phyloP scores from a whole-genome alignment of 2,329 filamentous ascomycete species.

The Xylaria sp. region DNA sequence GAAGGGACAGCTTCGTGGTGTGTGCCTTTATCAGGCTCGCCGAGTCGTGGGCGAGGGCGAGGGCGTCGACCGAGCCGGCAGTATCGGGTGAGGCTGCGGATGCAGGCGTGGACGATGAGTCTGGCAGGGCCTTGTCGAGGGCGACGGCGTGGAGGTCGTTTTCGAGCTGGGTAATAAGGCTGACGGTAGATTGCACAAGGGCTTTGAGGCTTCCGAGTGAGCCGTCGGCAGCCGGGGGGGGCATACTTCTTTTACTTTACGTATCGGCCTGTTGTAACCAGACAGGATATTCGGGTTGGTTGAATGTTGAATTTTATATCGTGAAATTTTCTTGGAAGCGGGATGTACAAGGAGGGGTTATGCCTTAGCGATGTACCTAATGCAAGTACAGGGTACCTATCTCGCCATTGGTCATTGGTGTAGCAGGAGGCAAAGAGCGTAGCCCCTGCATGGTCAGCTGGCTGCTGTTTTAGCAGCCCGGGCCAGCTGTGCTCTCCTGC shows the following conservation, averaged over 20 bases:
- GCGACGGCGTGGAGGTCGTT: conserved; percentile 12
- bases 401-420: no score
- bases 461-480: no score
- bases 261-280: background rate
- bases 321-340: conserved; percentile 17
- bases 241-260: conserved; percentile 28
- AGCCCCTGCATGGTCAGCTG: no score
- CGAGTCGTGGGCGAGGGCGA: conserved; percentile 77
- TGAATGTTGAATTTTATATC: background rate
- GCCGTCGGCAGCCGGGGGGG: conserved; percentile 30
- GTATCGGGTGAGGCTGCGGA: conserved; percentile 21
- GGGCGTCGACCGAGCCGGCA: conserved; percentile 59
- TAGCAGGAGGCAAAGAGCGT: background rate
- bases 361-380: background rate
- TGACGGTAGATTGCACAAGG: conserved; percentile 47
- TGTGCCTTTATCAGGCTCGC: conserved; percentile 81
- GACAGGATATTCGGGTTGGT: background rate
- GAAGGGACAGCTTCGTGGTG: conserved; percentile 85
- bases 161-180: conserved; percentile 28
- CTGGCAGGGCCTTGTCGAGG: conserved; percentile 1
- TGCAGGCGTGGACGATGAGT: conserved; percentile 2
- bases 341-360: background rate
- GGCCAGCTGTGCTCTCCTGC: no score
- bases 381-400: no score
- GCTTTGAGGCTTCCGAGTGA: conserved; percentile 53